These are phyloP conservation scores for Davidsoniella australis DNA, from an alignment of 2,329 filamentous ascomycete species.

Conservation along the genomic window DNA sequence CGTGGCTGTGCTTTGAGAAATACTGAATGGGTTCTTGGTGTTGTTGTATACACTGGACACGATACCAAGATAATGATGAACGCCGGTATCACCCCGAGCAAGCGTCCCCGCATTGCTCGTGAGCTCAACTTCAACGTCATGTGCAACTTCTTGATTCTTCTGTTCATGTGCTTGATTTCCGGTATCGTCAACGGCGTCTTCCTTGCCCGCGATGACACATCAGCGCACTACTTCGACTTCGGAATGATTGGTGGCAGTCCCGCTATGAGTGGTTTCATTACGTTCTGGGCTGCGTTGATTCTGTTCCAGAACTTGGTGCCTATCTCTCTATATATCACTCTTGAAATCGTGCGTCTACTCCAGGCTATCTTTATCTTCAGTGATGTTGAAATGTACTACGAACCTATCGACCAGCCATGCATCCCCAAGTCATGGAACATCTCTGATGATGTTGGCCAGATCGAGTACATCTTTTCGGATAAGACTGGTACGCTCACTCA, in stretches of 20 bases:
- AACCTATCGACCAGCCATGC: constrained; percentile 80
- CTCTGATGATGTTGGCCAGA: constrained; percentile 91
- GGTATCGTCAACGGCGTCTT: constrained; percentile 71
- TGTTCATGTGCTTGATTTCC: constrained; percentile 74
- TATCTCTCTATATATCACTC: constrained; percentile 90
- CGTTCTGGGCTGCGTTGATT: constrained; percentile 89
- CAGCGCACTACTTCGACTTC: constrained; percentile 68
- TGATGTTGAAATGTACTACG: constrained; percentile 94
- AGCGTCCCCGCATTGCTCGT: constrained; percentile 76
- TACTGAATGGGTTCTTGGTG: constrained; percentile 85
- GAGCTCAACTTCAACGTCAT: constrained; percentile 96
- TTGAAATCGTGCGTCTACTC: constrained; percentile 84
- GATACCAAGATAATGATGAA: constrained; percentile 99
- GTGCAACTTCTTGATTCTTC: constrained; percentile 84
- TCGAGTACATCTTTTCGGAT: constrained; percentile 98
- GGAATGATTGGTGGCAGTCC: constrained; percentile 63
- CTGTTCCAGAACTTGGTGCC: constrained; percentile 97
- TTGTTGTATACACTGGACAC: constrained; percentile 80
- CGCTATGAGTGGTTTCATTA: constrained; percentile 75
- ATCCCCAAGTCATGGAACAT: constrained; percentile 99
- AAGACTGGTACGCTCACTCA: constrained; percentile 96
- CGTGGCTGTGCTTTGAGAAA: constrained; percentile 88
- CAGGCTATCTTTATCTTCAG: constrained; percentile 97
- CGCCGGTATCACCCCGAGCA: constrained; percentile 83
- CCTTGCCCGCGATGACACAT: constrained; percentile 60